These are phyloP conservation scores for Scheffersomyces lignosus DNA, from an alignment of 805 yeast genomes.

Conservation along the genomic window DNA sequence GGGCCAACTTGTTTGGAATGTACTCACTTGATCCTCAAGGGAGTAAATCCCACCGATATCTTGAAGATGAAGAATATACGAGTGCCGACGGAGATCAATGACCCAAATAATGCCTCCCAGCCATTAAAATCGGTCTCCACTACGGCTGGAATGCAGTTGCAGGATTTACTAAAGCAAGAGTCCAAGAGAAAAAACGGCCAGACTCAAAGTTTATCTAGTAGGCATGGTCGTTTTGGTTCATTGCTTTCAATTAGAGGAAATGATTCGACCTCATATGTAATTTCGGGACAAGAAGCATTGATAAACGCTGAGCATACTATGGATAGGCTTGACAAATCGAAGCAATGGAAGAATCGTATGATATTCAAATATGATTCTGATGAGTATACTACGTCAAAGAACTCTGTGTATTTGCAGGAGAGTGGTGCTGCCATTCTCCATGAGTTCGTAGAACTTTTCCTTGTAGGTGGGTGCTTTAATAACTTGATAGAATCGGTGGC, in stretches of 20 bases:
- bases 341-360: constrained; percentile 57
- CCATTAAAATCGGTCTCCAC: constrained; percentile 22
- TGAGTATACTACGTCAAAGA: constrained; percentile 24
- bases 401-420: constrained; percentile 26
- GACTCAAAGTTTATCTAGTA: constrained; percentile 53
- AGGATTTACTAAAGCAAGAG: constrained; percentile 61
- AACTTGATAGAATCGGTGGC: constrained; percentile 57
- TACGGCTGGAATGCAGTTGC: constrained; percentile 41
- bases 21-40: constrained; percentile 60
- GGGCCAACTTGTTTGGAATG: constrained; percentile 69
- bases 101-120: constrained; percentile 4
- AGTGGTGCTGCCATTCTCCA: constrained; percentile 22
- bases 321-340: constrained; percentile 63
- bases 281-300: constrained; percentile 70
- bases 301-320: constrained; percentile 52
- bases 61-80: not conserved
- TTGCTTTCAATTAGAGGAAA: constrained; percentile 68
- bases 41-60: constrained; percentile 20
- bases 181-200: constrained; percentile 49
- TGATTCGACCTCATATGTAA: constrained; percentile 60
- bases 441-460: constrained; percentile 52
- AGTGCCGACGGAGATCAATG: not conserved
- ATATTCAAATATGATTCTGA: constrained; percentile 42
- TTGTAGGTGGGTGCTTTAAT: constrained; percentile 75
- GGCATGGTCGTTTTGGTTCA: constrained; percentile 93